Evolutionary conservation across 2,329 filamentous ascomycete species (phyloP).

Genomic region (Byssochlamys sp.): DNA sequence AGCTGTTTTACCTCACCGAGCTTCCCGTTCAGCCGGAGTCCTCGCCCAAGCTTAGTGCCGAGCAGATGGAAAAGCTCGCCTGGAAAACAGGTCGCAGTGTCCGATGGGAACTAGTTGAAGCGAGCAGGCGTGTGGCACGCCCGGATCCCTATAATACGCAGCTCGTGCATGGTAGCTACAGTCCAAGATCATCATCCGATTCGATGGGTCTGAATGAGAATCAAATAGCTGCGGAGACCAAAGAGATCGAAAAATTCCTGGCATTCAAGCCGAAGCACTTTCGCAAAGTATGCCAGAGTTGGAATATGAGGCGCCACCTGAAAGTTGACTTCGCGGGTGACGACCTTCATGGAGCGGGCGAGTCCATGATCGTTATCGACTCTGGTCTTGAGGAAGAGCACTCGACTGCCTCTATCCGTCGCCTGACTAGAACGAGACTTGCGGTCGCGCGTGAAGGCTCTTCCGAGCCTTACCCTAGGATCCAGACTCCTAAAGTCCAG

Average conservation of each 20-base stretch:
- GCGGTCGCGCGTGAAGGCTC: conserved; percentile 17
- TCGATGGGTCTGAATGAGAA: conserved; percentile 60
- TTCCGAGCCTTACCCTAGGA: conserved; percentile 9
- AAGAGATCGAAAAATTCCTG: conserved; percentile 70
- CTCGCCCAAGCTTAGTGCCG: conserved; percentile 34
- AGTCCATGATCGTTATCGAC: conserved; percentile 63
- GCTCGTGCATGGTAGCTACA: conserved; percentile 63
- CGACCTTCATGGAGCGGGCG: conserved; percentile 65
- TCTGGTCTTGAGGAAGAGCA: conserved; percentile 58
- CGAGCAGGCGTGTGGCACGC: conserved; percentile 61
- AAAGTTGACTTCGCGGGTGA: conserved; percentile 84
- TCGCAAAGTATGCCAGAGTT: conserved; percentile 65
- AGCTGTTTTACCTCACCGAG: conserved; percentile 74
- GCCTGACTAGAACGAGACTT: conserved; percentile 49
- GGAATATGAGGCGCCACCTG: conserved; percentile 81
- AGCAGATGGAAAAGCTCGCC: conserved; percentile 56
- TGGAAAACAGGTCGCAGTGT: conserved; percentile 73
- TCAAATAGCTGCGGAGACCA: conserved; percentile 66
- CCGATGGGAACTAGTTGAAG: conserved; percentile 71
- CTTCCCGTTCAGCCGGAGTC: conserved; percentile 50
- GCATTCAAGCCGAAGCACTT: conserved; percentile 67
- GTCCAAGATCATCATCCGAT: conserved; percentile 66
- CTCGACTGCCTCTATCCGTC: conserved; percentile 41
- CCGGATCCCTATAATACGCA: conserved; percentile 64
- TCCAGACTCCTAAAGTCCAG: conserved; percentile 12